phyloP scores from a whole-genome alignment of 2,329 filamentous ascomycete genomes.

The Penicillium rolfsii region DNA sequence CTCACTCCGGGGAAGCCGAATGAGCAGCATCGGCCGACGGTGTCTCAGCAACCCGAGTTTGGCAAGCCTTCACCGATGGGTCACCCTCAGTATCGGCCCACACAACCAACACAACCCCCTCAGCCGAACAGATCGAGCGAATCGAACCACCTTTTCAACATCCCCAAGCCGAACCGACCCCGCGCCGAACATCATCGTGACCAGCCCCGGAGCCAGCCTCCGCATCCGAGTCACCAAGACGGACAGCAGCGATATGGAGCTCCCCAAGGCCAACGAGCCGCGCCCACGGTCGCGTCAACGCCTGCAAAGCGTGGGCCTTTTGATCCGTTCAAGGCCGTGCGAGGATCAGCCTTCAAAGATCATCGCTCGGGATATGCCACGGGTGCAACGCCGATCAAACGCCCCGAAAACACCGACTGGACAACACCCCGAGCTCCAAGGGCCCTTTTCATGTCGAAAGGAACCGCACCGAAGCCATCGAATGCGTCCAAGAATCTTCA shows the following conservation, averaged over 20 bases:
- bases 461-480: slow-evolving; percentile 42
- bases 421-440: slow-evolving; percentile 56
- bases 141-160: slow-evolving; percentile 55
- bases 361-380: slow-evolving; percentile 33
- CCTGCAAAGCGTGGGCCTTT: slow-evolving; percentile 37
- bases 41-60: slow-evolving; percentile 56
- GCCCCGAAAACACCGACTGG: slow-evolving; percentile 53
- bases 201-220: slow-evolving; percentile 28
- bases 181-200: slow-evolving; percentile 56
- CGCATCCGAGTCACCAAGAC: slow-evolving; percentile 21
- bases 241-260: slow-evolving; percentile 18
- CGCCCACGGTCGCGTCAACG: slow-evolving; percentile 21
- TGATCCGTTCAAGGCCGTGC: slow-evolving; percentile 46
- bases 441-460: slow-evolving; percentile 58
- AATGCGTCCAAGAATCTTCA: slow-evolving; percentile 49
- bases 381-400: slow-evolving; percentile 49
- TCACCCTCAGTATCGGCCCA: slow-evolving; percentile 46
- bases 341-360: slow-evolving; percentile 43
- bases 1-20: slow-evolving; percentile 42
- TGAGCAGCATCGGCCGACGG: slow-evolving; percentile 38
- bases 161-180: slow-evolving; percentile 53
- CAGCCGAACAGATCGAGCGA: slow-evolving; percentile 32
- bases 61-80: slow-evolving; percentile 62
- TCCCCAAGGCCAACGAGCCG: slow-evolving; percentile 24
- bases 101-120: slow-evolving; percentile 28